Percentiles rank a stretch among this genome's conserved stretches.
These are phyloP conservation scores for Dendrocalamus sinicus DNA, from an alignment of 176 grass and related monocot species.

Conservation along the genomic window DNA sequence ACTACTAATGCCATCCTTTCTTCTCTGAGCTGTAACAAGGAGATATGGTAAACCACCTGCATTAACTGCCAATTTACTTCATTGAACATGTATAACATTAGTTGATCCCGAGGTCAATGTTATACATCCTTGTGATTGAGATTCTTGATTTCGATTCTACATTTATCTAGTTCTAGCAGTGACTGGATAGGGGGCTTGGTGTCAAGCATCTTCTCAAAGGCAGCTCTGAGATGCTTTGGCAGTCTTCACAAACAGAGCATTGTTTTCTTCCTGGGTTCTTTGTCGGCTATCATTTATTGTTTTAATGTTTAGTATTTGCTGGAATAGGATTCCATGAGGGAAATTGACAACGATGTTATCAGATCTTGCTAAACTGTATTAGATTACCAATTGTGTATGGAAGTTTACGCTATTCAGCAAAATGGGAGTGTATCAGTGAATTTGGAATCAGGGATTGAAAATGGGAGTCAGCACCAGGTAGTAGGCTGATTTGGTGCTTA, in stretches of 20 bases:
- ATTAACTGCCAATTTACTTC: constrained; percentile 8
- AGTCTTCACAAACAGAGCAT: constrained; percentile 20
- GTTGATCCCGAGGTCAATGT: constrained; percentile 17
- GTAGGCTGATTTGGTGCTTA: constrained; percentile 6
- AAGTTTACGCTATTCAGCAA: constrained; percentile 19
- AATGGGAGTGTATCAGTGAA: constrained; percentile 8
- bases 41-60: background rate
- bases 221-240: constrained; percentile 19
- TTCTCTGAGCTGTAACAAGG: constrained; percentile 10
- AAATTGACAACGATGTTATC: constrained; percentile 6
- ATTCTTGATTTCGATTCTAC: constrained; percentile 26
- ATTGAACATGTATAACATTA: background rate
- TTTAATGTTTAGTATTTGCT: constrained; percentile 2
- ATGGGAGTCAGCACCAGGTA: background rate
- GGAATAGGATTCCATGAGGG: background rate
- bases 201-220: background rate
- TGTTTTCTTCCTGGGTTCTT: background rate
- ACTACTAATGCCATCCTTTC: constrained; percentile 3
- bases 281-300: background rate
- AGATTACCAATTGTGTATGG: constrained; percentile 25
- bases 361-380: constrained; percentile 11
- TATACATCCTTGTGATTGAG: background rate
- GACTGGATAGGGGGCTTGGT: background rate
- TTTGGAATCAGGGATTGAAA: background rate
- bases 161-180: background rate